Evolutionary conservation across 2,329 filamentous ascomycete genomes (phyloP).

Genomic region (Teratosphaeria epicoccoides): DNA sequence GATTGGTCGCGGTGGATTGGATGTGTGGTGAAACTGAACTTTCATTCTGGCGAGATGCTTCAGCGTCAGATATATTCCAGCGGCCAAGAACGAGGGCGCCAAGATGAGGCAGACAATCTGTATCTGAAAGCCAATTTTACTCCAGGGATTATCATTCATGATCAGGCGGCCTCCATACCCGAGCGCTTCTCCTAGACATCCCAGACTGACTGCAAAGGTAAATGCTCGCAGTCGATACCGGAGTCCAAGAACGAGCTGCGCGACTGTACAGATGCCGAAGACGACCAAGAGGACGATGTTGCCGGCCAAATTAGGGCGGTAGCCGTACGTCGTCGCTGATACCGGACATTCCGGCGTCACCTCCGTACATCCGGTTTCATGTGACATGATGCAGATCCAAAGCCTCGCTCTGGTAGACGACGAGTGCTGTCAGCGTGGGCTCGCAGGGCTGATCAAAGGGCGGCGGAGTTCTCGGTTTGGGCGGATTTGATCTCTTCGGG

Average conservation of each 20-base stretch:
- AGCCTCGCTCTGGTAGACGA: neutral
- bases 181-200: conserved; percentile 32
- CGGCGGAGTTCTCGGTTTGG: too few species aligned
- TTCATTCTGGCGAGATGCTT: conserved; percentile 39
- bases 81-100: conserved; percentile 35
- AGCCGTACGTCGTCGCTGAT: conserved; percentile 30
- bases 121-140: conserved; percentile 30
- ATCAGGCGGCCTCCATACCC: conserved; percentile 35
- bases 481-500: too few species aligned
- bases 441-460: too few species aligned
- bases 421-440: neutral
- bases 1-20: too few species aligned
- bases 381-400: neutral
- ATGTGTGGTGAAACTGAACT: too few species aligned
- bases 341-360: conserved; percentile 27
- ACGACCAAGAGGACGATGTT: conserved; percentile 31
- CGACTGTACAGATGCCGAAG: conserved; percentile 26
- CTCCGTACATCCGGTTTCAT: conserved; percentile 15
- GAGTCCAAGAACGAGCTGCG: conserved; percentile 26
- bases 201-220: conserved; percentile 30
- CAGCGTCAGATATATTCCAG: conserved; percentile 38
- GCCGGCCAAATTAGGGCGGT: conserved; percentile 28
- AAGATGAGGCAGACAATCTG: conserved; percentile 36
- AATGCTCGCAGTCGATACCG: conserved; percentile 30
- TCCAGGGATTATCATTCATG: conserved; percentile 34